Evolutionary conservation across 257 asterid genomes (phyloP).

Genomic region (Przewalskia tangutica): DNA sequence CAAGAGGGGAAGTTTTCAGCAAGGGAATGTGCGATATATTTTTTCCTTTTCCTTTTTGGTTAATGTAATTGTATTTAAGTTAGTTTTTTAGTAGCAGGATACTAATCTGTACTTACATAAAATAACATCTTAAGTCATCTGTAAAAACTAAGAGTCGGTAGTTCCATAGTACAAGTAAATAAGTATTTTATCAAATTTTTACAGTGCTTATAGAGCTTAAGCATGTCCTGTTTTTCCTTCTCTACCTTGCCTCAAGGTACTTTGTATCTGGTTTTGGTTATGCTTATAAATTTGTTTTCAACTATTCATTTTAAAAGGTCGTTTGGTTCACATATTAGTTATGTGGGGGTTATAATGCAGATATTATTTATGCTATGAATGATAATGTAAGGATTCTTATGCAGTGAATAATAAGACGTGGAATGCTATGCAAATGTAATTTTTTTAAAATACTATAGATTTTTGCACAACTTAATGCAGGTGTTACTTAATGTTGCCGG

Average conservation of each 20-base stretch:
- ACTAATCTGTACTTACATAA: neutral
- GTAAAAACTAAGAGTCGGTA: neutral
- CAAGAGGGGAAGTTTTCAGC: neutral
- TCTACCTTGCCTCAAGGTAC: neutral
- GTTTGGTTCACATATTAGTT: too few species aligned
- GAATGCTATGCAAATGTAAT: too few species aligned
- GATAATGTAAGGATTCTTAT: too few species aligned
- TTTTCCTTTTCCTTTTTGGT: neutral
- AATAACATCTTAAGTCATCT: neutral
- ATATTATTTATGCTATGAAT: too few species aligned
- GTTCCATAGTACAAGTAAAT: neutral
- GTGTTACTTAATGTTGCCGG: too few species aligned
- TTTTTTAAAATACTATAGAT: too few species aligned
- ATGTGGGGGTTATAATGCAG: too few species aligned
- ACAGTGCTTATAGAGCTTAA: neutral
- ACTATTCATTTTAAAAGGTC: too few species aligned
- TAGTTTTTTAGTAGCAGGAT: neutral
- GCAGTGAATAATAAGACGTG: too few species aligned
- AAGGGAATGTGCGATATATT: neutral
- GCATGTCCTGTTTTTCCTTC: rapidly evolving
- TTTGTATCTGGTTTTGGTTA: neutral
- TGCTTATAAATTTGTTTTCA: neutral
- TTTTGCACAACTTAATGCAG: too few species aligned
- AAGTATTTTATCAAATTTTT: neutral
- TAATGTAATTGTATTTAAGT: neutral